Base-by-base conservation (phyloP, 805 yeast genomes). In the Sungouiozyma intestinalis region DNA sequence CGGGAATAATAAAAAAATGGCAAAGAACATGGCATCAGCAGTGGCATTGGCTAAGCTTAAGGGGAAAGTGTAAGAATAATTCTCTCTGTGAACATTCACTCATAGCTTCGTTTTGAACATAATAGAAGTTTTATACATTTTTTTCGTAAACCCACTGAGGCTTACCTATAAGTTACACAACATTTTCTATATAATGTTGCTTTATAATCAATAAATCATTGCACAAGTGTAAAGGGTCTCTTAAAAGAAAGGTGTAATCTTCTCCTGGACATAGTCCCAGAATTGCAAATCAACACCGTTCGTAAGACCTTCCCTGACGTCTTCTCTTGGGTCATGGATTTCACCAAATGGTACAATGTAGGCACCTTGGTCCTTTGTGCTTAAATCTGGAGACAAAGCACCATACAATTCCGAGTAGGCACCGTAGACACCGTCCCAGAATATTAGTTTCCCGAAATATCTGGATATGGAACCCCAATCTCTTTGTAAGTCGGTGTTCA, bases 401-500 rank as follows among this genome's bases (percentile, higher is more conserved):
- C 62, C 68, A 48, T 48, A 67, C 21, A 65, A 48, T 46, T 63
- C 69, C 2, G 67, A 51, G 46, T 63, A 63, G 3, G 70, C 69
- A 34, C 72, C 72, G 16, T 54, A 54, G 19, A 46, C 47, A 17
- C 58, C 47, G 14, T 51, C 51, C 35, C 54, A 46, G 16, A 47
- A 35, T 9, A 56, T 32, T 14, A 46, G 40, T n/a, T 40, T 41
- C 27, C 41, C 36, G 7, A 55, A 3, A 16, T 15, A 21, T 29
- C 40, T 44, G n/a, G 40, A 19, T n/a, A 52, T 16, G 8, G 33
- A 27, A 4, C 50, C 44, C 45, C 52, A 51, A 38, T 54, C 53
- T 51, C 65, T 58, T 20, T 50, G 50, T 40, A 66, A 45, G 3
- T 57, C 63, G 7, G 65, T 62, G 13, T 49, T 54, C 37, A 66